phyloP scores from a whole-genome alignment of 192 early-diverging fungal species.

The Linnemannia exigua region DNA sequence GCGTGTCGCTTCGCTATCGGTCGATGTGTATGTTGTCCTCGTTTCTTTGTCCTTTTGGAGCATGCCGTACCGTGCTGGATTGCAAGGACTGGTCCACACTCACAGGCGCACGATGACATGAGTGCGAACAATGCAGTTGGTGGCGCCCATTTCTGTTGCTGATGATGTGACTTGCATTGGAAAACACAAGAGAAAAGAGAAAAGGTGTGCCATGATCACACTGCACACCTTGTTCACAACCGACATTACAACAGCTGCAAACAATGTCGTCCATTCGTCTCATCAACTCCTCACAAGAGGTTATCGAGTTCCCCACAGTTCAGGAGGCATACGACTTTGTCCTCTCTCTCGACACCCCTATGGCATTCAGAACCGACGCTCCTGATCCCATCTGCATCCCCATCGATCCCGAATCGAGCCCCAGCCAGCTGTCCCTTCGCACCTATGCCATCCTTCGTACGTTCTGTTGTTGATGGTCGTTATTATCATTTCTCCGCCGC shows the following conservation, averaged over 20 bases:
- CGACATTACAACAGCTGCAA: background rate
- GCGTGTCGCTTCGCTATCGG: too few relatives aligned
- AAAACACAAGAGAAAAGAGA: slow-evolving; percentile 16
- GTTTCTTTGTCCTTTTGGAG: too few relatives aligned
- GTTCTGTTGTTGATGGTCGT: background rate
- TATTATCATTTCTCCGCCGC: background rate
- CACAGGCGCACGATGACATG: too few relatives aligned
- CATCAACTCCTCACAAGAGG: slow-evolving; percentile 49
- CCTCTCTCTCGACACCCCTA: slow-evolving; percentile 47
- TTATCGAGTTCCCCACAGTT: slow-evolving; percentile 39
- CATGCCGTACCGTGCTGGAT: too few relatives aligned
- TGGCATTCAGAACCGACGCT: slow-evolving; percentile 55
- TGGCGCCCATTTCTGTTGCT: background rate
- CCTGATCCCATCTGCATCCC: slow-evolving; percentile 50
- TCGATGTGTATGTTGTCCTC: too few relatives aligned
- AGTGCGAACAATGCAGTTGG: too few relatives aligned
- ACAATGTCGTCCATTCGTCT: slow-evolving; percentile 41
- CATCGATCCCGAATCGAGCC: slow-evolving; percentile 52
- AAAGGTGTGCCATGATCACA: background rate
- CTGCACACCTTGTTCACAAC: background rate
- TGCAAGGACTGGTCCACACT: too few relatives aligned
- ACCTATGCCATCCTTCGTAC: slow-evolving; percentile 54
- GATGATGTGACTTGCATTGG: background rate
- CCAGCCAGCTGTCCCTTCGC: slow-evolving; percentile 30
- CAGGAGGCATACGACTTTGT: slow-evolving; percentile 55